phyloP scores from a whole-genome alignment of 2,329 filamentous ascomycete genomes.

The Monascus ruber region DNA sequence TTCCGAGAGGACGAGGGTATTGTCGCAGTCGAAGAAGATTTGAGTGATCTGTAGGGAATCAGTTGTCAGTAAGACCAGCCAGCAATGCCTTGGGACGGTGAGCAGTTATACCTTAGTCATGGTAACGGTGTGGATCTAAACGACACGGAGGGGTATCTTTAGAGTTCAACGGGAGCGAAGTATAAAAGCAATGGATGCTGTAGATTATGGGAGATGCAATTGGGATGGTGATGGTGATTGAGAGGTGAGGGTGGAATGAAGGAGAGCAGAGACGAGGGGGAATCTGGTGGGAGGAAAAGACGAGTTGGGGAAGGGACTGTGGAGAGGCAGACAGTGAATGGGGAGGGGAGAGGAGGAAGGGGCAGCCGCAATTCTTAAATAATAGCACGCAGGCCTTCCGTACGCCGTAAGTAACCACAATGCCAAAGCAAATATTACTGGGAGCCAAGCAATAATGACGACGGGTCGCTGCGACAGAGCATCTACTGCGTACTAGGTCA shows the following conservation, averaged over 20 bases:
- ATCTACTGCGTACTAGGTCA: too few species aligned
- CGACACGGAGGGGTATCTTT: background rate
- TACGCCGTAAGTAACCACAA: too few species aligned
- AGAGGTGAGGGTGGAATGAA: slow-evolving; percentile 1
- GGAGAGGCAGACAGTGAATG: too few species aligned
- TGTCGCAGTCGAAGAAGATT: slow-evolving; percentile 66
- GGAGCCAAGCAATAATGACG: too few species aligned
- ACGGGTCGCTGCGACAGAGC: too few species aligned
- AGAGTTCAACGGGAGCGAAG: background rate
- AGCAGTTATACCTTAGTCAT: slow-evolving; percentile 22
- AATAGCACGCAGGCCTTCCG: too few species aligned
- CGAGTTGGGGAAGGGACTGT: background rate
- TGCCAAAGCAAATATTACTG: too few species aligned
- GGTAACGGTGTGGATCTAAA: background rate
- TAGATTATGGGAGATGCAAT: background rate
- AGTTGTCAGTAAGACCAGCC: slow-evolving; percentile 3
- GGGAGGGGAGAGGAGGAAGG: too few species aligned
- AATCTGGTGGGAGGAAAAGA: slow-evolving; percentile 3
- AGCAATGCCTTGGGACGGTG: background rate
- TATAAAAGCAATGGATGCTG: background rate
- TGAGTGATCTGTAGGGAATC: slow-evolving; percentile 47
- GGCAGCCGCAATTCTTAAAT: too few species aligned
- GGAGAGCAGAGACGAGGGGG: slow-evolving; percentile 4
- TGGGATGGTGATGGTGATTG: slow-evolving; percentile 11
- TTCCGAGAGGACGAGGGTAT: slow-evolving; percentile 88